Conservation (phyloP, 2,329 filamentous ascomycete genomes). For the Aureobasidium sp. region DNA sequence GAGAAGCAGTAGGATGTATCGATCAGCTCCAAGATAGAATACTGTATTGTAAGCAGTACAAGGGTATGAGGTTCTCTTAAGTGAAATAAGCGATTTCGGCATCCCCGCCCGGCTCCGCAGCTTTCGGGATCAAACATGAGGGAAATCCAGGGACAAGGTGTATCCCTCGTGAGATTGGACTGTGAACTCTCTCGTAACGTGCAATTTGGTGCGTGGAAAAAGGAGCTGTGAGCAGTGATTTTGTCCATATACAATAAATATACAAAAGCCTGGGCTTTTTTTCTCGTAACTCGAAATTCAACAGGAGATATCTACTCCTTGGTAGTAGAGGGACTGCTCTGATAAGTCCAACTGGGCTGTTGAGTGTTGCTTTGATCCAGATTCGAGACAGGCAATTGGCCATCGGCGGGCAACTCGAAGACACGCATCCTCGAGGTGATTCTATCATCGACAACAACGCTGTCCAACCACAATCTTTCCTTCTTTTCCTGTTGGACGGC, state of each 20-base stretch:
- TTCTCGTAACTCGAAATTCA: not conserved
- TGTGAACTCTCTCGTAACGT: not conserved
- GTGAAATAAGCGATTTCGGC: not conserved
- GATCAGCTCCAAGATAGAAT: not conserved
- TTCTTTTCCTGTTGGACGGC: not conserved
- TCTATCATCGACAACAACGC: conserved; percentile 67
- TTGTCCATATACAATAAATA: not conserved
- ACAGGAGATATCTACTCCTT: not conserved
- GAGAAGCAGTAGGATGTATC: not conserved
- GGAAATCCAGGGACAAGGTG: not conserved
- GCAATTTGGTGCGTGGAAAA: not conserved
- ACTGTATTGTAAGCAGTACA: not conserved
- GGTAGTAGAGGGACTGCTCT: not conserved
- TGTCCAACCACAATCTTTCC: conserved; percentile 59
- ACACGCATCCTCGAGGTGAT: conserved; percentile 73
- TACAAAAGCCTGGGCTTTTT: conserved; percentile 1
- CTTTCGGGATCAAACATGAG: not conserved
- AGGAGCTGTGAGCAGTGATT: not conserved
- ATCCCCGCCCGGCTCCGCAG: not conserved
- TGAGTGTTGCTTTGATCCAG: not conserved
- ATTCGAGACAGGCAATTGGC: not conserved
- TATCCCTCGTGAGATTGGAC: not conserved
- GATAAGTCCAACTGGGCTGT: not conserved
- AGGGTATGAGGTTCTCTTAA: not conserved
- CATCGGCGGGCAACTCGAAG: conserved; percentile 54